A percentile compares a stretch with the other conserved stretches of the same genome.
Conservation (phyloP, 2,329 filamentous ascomycete species). For the Didymosphaeria variabile region DNA sequence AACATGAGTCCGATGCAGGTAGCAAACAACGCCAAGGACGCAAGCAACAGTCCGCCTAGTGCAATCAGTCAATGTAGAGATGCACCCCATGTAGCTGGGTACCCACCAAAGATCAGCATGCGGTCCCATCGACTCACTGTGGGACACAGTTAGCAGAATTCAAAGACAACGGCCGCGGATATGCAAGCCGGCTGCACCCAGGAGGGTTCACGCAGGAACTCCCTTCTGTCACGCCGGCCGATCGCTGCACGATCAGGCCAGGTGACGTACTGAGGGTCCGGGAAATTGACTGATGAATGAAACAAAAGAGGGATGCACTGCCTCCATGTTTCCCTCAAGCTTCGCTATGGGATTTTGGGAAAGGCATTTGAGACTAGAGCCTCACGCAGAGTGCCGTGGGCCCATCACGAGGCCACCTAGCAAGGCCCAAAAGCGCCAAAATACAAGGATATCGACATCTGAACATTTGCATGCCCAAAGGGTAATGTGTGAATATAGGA, state of each 20-base stretch:
- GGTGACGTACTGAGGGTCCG: constrained; percentile 32
- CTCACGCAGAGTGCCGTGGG: constrained; percentile 31
- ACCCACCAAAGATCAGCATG: constrained; percentile 79
- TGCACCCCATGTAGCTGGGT: neutral
- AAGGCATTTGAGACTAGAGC: constrained; percentile 39
- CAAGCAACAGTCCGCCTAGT: constrained; percentile 89
- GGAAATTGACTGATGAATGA: constrained; percentile 25
- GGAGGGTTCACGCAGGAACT: constrained; percentile 55
- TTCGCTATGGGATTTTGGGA: constrained; percentile 25
- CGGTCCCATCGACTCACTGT: constrained; percentile 98
- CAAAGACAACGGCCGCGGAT: constrained; percentile 34
- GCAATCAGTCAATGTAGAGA: constrained; percentile 13
- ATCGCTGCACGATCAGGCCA: constrained; percentile 37
- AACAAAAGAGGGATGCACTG: constrained; percentile 32
- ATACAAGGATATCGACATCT: constrained; percentile 26
- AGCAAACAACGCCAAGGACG: constrained; percentile 89
- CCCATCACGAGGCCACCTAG: constrained; percentile 38
- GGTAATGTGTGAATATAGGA: constrained; percentile 16
- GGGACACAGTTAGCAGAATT: constrained; percentile 42
- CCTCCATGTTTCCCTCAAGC: constrained; percentile 14
- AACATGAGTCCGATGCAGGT: constrained; percentile 92
- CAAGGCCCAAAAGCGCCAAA: constrained; percentile 21
- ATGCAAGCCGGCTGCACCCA: constrained; percentile 51
- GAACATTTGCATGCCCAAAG: constrained; percentile 25
- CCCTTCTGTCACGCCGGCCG: constrained; percentile 46